These are phyloP conservation scores for Lenwebbia sp. DNA, from an alignment of 345 rosid species.

Conservation along the genomic window DNA sequence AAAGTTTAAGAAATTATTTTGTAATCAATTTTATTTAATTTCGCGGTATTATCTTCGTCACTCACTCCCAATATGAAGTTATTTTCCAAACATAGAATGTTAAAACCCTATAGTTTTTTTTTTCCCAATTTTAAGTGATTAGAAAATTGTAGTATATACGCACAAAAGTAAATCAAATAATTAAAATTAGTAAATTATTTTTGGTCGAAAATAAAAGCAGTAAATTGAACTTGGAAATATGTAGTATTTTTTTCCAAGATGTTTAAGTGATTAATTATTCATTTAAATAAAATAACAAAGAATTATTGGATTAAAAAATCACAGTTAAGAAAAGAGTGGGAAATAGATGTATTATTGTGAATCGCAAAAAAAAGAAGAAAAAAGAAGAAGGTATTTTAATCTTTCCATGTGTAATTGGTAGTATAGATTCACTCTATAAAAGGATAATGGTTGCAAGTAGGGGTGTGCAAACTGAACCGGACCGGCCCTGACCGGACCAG, in stretches of 20 bases:
- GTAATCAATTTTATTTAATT: not conserved
- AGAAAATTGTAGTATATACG: not conserved
- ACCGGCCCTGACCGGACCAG: too few species aligned
- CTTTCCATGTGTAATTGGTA: not conserved
- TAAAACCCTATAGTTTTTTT: not conserved
- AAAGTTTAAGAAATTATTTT: not conserved
- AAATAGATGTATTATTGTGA: not conserved
- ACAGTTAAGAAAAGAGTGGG: not conserved
- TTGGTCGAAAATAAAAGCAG: not conserved
- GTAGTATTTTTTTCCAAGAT: not conserved
- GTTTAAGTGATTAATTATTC: not conserved
- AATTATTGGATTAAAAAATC: not conserved
- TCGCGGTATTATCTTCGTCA: not conserved
- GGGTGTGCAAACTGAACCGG: too few species aligned
- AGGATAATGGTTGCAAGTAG: not conserved
- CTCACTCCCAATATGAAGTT: not conserved
- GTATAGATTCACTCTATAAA: not conserved
- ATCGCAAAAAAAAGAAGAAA: not conserved
- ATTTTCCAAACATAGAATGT: not conserved
- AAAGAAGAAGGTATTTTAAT: too few species aligned
- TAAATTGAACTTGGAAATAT: not conserved
- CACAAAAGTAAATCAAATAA: not conserved
- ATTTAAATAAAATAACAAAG: not conserved
- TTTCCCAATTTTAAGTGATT: not conserved
- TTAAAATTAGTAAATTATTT: not conserved